Conservation (phyloP, 805 yeast genomes). For the Sugiyamaella qingdaonensis region DNA sequence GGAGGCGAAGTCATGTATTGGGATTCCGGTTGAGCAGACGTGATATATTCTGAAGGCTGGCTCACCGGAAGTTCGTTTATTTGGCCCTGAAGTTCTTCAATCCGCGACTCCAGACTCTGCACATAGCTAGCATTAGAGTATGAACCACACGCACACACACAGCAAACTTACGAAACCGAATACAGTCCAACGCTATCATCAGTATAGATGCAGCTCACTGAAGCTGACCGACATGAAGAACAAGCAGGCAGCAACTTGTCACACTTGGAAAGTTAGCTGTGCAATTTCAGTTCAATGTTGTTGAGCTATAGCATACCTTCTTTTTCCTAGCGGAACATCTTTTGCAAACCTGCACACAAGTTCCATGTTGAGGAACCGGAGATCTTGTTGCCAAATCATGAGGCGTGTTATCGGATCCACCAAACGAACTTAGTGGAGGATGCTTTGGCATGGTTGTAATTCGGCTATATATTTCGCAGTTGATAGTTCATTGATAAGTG, state of each 20-base stretch:
- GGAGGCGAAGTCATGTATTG: too few relatives aligned
- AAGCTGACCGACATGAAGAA: conserved; percentile 9
- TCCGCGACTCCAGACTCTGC: conserved; percentile 9
- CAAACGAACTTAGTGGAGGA: not conserved
- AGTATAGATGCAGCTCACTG: conserved; percentile 12
- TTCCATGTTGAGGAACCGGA: conserved; percentile 9
- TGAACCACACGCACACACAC: not conserved
- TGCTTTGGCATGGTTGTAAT: not conserved
- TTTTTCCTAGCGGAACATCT: conserved; percentile 21
- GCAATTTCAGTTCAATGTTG: not conserved
- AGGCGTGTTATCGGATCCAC: not conserved
- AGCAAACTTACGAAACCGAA: conserved; percentile 11
- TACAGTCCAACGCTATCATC: conserved; percentile 15
- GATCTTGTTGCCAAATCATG: too few relatives aligned
- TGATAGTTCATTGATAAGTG: not conserved
- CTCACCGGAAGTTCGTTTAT: not conserved
- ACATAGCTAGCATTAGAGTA: conserved; percentile 6
- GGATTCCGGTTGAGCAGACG: not conserved
- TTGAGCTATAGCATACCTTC: conserved; percentile 14
- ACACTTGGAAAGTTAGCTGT: conserved; percentile 14
- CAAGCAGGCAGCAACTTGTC: conserved; percentile 21
- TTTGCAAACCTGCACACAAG: conserved; percentile 21
- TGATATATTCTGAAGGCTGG: not conserved
- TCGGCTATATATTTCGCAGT: not conserved
- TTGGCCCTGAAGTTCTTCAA: conserved; percentile 5